phyloP scores from a whole-genome alignment of 495 filamentous ascomycete genomes.

The Thermochaetoides thermophila region DNA sequence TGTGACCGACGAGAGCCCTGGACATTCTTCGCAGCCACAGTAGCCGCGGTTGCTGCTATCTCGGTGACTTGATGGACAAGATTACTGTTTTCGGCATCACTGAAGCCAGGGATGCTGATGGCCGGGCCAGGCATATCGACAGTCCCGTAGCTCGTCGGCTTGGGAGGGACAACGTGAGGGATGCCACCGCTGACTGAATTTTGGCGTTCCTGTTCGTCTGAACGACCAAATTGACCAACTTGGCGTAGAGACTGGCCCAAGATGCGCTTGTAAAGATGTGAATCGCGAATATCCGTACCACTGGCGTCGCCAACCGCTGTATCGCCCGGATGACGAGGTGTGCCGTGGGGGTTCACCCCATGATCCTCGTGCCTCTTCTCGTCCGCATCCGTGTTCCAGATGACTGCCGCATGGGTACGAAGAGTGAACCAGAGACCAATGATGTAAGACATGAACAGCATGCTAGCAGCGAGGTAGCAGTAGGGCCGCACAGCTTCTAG shows the following conservation, averaged over 20 bases:
- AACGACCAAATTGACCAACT: constrained; percentile 45
- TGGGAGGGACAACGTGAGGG: constrained; percentile 61
- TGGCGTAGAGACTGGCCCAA: constrained; percentile 77
- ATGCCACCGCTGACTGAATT: constrained; percentile 28
- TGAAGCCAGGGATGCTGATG: constrained; percentile 50
- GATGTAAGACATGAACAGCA: constrained; percentile 84
- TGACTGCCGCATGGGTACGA: constrained; percentile 87
- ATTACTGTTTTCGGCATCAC: constrained; percentile 62
- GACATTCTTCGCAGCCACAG: constrained; percentile 70
- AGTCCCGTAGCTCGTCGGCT: constrained; percentile 29
- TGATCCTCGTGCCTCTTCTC: constrained; percentile 56
- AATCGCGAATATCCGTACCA: constrained; percentile 53
- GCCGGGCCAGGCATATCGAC: constrained; percentile 21
- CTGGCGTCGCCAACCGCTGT: constrained; percentile 25
- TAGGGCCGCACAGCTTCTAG: constrained; percentile 81
- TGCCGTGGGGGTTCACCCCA: constrained; percentile 18
- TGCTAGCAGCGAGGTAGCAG: constrained; percentile 68
- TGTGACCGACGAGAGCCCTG: constrained; percentile 17
- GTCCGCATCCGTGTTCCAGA: constrained; percentile 81
- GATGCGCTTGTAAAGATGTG: constrained; percentile 83
- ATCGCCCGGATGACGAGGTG: constrained; percentile 27
- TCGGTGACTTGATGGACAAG: constrained; percentile 76
- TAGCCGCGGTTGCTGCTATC: constrained; percentile 80
- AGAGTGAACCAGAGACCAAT: constrained; percentile 95
- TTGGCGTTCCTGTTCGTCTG: constrained; percentile 31